Conservation (phyloP, 2,329 filamentous ascomycete genomes). For the Cercospora sesami region DNA sequence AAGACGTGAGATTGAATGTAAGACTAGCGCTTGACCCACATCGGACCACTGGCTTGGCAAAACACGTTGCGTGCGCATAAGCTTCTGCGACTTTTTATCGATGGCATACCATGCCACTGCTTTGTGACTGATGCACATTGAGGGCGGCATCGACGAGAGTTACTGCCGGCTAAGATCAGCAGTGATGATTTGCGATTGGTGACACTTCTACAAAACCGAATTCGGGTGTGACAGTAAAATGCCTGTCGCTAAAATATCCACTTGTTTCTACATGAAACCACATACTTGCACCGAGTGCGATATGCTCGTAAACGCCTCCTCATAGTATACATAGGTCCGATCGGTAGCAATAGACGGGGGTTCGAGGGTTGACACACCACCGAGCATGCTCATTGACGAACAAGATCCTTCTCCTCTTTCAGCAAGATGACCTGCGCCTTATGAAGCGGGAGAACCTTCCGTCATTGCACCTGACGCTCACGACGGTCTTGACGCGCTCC, state of each 20-base stretch:
- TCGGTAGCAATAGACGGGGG: neutral
- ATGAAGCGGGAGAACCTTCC: neutral
- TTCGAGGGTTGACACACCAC: neutral
- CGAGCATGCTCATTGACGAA: neutral
- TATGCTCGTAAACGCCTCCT: too few relatives aligned
- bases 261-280: too few relatives aligned
- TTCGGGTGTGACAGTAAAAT: too few relatives aligned
- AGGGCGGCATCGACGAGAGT: too few relatives aligned
- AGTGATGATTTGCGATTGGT: too few relatives aligned
- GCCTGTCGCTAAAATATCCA: too few relatives aligned
- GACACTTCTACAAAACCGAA: too few relatives aligned
- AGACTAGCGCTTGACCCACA: neutral
- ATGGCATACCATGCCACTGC: too few relatives aligned
- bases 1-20: neutral
- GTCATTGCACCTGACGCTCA: neutral
- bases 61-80: neutral
- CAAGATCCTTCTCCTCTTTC: neutral
- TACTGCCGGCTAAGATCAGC: too few relatives aligned
- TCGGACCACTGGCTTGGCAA: neutral
- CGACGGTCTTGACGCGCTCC: neutral
- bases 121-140: too few relatives aligned
- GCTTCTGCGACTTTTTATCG: neutral
- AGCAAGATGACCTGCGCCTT: neutral
- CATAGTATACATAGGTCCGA: too few relatives aligned
- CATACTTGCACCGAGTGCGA: too few relatives aligned